Conservation (phyloP, 75 land plant genomes). For the Pinus tabuliformis region DNA sequence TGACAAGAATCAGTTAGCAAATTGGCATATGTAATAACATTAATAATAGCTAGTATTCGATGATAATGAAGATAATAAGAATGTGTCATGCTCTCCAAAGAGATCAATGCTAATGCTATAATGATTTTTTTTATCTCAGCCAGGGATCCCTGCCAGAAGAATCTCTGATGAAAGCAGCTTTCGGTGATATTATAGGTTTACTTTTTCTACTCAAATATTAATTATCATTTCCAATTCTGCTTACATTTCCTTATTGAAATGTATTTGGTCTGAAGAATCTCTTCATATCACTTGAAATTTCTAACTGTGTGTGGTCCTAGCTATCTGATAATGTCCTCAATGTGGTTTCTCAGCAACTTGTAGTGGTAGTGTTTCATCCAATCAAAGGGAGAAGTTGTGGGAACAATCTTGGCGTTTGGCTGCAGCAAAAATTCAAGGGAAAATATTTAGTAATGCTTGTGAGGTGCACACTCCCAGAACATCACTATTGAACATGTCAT, state of each 20-base stretch:
- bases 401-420: conserved; percentile 50
- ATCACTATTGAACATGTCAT: conserved; percentile 28
- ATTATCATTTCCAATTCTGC: not conserved
- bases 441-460: conserved; percentile 18
- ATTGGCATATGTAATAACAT: not conserved
- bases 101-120: not conserved
- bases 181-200: conserved; percentile 43
- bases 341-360: not conserved
- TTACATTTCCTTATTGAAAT: not conserved
- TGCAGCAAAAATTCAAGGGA: conserved; percentile 37
- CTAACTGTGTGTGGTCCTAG: not conserved
- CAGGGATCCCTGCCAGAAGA: conserved; percentile 77
- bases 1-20: not conserved
- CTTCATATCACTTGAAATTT: not conserved
- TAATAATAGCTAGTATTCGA: not conserved
- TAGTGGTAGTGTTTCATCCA: conserved; percentile 9
- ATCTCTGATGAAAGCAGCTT: conserved; percentile 72
- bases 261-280: not conserved
- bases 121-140: conserved; percentile 25
- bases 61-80: not conserved
- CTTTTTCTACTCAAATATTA: not conserved
- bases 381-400: conserved; percentile 57
- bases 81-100: not conserved
- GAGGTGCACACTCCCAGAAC: conserved; percentile 27
- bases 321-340: not conserved